A percentile compares a stretch with the other conserved stretches of the same genome.
Conservation (phyloP, 805 yeast genomes). For the Helenozyma rhizophorensis region DNA sequence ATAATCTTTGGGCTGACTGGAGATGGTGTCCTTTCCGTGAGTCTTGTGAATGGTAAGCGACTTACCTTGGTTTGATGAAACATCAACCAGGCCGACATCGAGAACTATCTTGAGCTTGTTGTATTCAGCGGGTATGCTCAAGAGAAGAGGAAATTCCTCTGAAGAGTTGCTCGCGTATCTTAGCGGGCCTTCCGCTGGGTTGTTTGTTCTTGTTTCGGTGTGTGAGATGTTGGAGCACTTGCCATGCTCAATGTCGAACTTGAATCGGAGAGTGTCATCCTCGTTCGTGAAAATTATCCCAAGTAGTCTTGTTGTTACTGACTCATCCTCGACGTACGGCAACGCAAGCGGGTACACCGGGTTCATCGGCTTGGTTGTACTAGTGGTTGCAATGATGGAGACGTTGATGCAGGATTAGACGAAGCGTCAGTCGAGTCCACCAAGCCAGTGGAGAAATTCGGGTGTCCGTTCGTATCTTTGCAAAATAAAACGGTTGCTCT, state of each 20-base stretch:
- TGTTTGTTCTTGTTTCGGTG: constrained; percentile 13
- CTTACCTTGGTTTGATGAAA: constrained; percentile 6
- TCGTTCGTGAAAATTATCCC: constrained; percentile 25
- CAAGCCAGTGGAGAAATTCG: too few relatives aligned
- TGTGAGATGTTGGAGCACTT: constrained; percentile 19
- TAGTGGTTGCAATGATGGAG: too few relatives aligned
- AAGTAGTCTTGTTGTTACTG: constrained; percentile 16
- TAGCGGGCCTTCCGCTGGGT: constrained; percentile 12
- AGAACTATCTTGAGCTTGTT: constrained; percentile 23
- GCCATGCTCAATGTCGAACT: constrained; percentile 17
- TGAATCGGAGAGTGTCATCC: constrained; percentile 19
- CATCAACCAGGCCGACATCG: constrained; percentile 21
- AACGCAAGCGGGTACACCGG: constrained; percentile 19
- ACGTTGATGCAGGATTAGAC: too few relatives aligned
- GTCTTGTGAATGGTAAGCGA: constrained; percentile 32
- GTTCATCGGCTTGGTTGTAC: too few relatives aligned
- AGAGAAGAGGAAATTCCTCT: constrained; percentile 24
- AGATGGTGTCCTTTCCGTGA: constrained; percentile 12
- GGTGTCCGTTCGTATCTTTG: too few relatives aligned
- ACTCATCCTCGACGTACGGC: constrained; percentile 20
- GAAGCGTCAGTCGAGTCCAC: too few relatives aligned
- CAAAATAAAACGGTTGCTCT: too few relatives aligned
- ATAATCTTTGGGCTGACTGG: constrained; percentile 8
- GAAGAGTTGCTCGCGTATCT: constrained; percentile 24
- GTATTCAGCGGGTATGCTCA: constrained; percentile 21